Evolutionary conservation across 129 eudicot genomes (phyloP).

Genomic region (Erigeron canadensis): DNA sequence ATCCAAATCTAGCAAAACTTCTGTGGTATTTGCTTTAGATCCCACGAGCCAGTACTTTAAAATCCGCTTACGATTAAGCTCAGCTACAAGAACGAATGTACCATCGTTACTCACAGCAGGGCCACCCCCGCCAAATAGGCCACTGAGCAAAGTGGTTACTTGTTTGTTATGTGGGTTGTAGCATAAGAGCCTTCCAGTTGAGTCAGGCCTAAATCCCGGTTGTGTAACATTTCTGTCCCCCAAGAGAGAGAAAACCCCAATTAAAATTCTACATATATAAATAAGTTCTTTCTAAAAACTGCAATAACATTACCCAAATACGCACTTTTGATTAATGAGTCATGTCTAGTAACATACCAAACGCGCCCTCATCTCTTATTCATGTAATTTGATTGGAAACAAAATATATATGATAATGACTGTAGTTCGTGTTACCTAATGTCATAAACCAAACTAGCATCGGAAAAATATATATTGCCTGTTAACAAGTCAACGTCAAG

Average conservation of each 20-base stretch:
- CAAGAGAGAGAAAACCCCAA: background rate
- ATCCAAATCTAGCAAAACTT: conserved; percentile 4
- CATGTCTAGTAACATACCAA: too few species aligned
- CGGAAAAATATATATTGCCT: too few species aligned
- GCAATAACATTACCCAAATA: too few species aligned
- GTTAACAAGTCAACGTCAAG: conserved; percentile 35
- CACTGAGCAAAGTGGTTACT: conserved; percentile 23
- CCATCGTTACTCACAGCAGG: conserved; percentile 29
- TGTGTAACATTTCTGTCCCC: conserved; percentile 18
- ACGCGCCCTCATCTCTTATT: too few species aligned
- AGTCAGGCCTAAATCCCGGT: conserved; percentile 15
- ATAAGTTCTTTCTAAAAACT: too few species aligned
- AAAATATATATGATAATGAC: too few species aligned
- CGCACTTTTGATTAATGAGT: too few species aligned
- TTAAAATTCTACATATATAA: background rate
- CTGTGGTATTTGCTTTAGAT: conserved; percentile 23
- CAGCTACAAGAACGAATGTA: conserved; percentile 27
- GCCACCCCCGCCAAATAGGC: conserved; percentile 26
- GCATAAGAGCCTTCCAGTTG: conserved; percentile 24
- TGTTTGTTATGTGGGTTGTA: conserved; percentile 19
- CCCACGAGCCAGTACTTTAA: too few species aligned
- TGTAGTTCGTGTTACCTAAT: too few species aligned
- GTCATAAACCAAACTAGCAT: conserved; percentile 1
- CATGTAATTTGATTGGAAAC: too few species aligned
- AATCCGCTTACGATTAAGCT: background rate